Percentiles rank a stretch among this genome's conserved stretches.
phyloP scores from a whole-genome alignment of 306 rosid genomes.

The Cicer pinnatifidum region DNA sequence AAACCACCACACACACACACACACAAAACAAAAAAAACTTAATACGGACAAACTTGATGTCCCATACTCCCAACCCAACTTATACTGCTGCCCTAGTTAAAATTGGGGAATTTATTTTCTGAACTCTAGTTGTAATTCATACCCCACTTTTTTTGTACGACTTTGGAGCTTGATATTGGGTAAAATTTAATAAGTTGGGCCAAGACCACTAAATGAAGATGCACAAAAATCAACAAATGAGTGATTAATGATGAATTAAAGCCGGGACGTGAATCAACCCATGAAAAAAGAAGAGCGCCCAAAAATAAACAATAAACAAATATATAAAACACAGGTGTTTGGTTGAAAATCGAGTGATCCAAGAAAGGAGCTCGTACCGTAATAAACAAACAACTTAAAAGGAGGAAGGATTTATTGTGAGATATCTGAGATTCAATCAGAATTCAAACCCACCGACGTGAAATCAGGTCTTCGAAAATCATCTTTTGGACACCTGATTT shows the following conservation, averaged over 20 bases:
- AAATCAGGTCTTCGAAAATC: slow-evolving; percentile 60
- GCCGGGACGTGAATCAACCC: neutral
- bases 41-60: no score
- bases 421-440: neutral
- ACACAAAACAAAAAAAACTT: no score
- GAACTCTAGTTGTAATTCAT: no score
- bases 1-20: no score
- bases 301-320: neutral
- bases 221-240: neutral
- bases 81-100: no score
- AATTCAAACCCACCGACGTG: slow-evolving; percentile 43
- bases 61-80: no score
- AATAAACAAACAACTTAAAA: neutral
- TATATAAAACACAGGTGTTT: slow-evolving; percentile 40
- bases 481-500: slow-evolving; percentile 51
- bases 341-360: slow-evolving; percentile 52
- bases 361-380: slow-evolving; percentile 10
- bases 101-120: no score
- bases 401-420: neutral
- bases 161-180: neutral
- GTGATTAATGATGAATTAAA: neutral
- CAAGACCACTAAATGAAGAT: neutral
- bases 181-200: neutral
- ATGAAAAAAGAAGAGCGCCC: slow-evolving; percentile 33
- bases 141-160: no score